A percentile compares a stretch with the other conserved stretches of the same genome.
Evolutionary conservation across 1,139 yeast species (phyloP).

Genomic region (Suhomyces yuchorum): DNA sequence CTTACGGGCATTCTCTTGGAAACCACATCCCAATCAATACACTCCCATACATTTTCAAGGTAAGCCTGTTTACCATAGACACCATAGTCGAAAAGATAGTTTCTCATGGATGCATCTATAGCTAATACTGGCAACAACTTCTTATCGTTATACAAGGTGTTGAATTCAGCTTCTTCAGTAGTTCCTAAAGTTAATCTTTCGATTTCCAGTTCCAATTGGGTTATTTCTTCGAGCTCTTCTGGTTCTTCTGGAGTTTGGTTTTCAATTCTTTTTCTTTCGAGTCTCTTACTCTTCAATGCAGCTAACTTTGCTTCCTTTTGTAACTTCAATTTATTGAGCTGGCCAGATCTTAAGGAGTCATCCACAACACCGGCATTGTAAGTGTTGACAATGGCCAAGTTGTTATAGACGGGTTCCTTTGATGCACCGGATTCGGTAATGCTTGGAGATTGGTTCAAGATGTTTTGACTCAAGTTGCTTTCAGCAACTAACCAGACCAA

Average conservation of each 20-base stretch:
- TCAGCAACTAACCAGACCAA: slow-evolving; percentile 73
- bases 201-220: slow-evolving; percentile 17
- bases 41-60: slow-evolving; percentile 69
- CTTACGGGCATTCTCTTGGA: slow-evolving; percentile 58
- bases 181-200: slow-evolving; percentile 37
- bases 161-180: slow-evolving; percentile 47
- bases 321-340: slow-evolving; percentile 40
- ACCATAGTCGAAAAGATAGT: slow-evolving; percentile 72
- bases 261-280: slow-evolving; percentile 21
- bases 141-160: slow-evolving; percentile 38
- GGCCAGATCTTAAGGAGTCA: slow-evolving; percentile 55
- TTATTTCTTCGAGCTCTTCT: slow-evolving; percentile 12
- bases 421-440: slow-evolving; percentile 24
- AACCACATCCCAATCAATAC: slow-evolving; percentile 71
- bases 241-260: slow-evolving; percentile 16
- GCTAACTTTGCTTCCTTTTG: slow-evolving; percentile 38
- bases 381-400: slow-evolving; percentile 69
- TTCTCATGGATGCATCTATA: slow-evolving; percentile 70
- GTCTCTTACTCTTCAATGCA: slow-evolving; percentile 25
- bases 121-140: slow-evolving; percentile 65
- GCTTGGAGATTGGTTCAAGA: slow-evolving; percentile 24
- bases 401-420: slow-evolving; percentile 38
- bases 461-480: slow-evolving; percentile 38
- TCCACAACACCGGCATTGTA: slow-evolving; percentile 73
- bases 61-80: slow-evolving; percentile 70